These are phyloP conservation scores for Tolypocladium sp. DNA, from an alignment of 2,329 filamentous ascomycete genomes.

Conservation along the genomic window DNA sequence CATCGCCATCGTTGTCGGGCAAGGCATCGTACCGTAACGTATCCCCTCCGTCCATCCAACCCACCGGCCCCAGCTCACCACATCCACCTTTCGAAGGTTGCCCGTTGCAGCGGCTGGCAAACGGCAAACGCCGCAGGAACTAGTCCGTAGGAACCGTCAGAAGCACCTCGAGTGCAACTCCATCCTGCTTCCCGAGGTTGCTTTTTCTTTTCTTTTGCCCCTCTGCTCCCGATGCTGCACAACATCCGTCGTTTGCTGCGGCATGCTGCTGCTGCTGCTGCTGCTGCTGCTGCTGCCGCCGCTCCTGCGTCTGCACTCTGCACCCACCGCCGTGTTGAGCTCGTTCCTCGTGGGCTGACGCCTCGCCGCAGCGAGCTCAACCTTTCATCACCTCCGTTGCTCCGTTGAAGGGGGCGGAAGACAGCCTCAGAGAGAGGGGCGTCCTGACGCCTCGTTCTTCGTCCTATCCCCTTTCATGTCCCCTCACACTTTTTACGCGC, in stretches of 20 bases:
- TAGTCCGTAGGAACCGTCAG: background rate
- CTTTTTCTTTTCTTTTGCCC: background rate
- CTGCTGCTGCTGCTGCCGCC: background rate
- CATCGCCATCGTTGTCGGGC: background rate
- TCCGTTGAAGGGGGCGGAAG: background rate
- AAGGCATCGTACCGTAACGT: too few species aligned
- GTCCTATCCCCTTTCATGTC: slow-evolving; percentile 1
- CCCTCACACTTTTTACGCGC: background rate
- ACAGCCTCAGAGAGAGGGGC: background rate
- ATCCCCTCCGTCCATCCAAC: background rate
- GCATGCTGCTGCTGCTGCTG: background rate
- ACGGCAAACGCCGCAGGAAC: background rate
- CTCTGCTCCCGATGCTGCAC: background rate
- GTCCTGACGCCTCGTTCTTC: slow-evolving; percentile 1
- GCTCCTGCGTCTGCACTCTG: background rate
- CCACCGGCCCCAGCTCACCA: background rate
- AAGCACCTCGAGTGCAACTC: background rate
- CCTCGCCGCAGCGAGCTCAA: background rate
- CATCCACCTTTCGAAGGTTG: background rate
- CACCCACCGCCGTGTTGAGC: background rate
- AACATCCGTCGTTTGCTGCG: background rate
- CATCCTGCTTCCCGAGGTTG: background rate
- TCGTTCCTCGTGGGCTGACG: background rate
- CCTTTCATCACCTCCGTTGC: background rate
- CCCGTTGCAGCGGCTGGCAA: background rate